These are phyloP conservation scores for Cenchrus fungigraminus DNA, from an alignment of 176 grass and related monocot species.

Conservation along the genomic window DNA sequence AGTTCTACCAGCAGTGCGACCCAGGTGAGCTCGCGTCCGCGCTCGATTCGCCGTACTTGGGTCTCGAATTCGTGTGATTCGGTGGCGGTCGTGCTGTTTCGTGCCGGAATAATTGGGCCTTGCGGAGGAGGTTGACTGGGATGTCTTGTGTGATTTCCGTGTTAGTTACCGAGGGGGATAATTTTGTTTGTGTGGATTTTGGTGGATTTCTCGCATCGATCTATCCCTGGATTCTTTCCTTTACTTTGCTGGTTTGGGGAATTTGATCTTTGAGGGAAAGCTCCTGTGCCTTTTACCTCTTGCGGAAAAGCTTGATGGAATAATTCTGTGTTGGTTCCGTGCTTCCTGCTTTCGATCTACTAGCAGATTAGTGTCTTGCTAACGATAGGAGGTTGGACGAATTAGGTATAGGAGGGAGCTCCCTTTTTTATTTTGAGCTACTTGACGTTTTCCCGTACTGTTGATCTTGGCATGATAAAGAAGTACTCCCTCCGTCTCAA, in stretches of 20 bases:
- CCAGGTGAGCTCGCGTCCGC: constrained; percentile 56
- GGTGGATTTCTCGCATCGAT: background rate
- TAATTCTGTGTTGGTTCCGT: constrained; percentile 7
- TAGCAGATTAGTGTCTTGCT: constrained; percentile 29
- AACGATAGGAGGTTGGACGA: constrained; percentile 1
- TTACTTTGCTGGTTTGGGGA: background rate
- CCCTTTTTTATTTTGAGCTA: background rate
- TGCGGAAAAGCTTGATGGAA: constrained; percentile 6
- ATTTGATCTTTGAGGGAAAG: background rate
- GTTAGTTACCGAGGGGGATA: background rate
- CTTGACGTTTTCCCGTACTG: constrained; percentile 28
- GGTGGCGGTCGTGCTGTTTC: background rate
- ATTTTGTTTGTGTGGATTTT: background rate
- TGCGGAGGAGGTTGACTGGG: background rate
- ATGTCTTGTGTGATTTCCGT: background rate
- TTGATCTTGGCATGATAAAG: background rate
- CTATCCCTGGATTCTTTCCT: background rate
- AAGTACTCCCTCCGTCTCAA: too few relatives aligned
- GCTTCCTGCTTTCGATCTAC: constrained; percentile 38
- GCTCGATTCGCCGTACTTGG: background rate
- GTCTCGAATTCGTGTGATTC: constrained; percentile 3
- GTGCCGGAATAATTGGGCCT: background rate
- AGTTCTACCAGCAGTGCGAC: constrained; percentile 91
- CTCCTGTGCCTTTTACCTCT: constrained; percentile 8
- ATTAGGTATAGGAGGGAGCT: background rate